A percentile compares a stretch with the other conserved stretches of the same genome.
These are phyloP conservation scores for Stereum hirsutum DNA, from an alignment of 1,284 basidiomycete species.

Conservation along the genomic window DNA sequence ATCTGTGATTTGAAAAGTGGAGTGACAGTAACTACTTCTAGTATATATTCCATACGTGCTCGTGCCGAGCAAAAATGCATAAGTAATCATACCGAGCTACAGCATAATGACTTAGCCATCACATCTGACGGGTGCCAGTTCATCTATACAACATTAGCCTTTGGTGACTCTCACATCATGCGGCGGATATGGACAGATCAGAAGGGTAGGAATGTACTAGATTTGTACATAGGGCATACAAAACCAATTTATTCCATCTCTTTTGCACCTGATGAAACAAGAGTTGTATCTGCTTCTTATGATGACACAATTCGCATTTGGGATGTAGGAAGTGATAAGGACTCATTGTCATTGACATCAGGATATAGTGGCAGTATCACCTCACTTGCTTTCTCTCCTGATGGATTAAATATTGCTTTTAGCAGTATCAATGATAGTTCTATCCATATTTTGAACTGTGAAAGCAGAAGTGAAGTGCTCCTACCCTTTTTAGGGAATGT, in stretches of 20 bases:
- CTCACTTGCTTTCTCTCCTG: too few species aligned
- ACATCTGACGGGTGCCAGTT: conserved; percentile 13
- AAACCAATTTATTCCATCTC: not conserved
- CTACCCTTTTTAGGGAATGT: too few species aligned
- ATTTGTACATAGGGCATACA: not conserved
- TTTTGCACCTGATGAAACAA: not conserved
- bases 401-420: too few species aligned
- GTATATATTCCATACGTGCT: too few species aligned
- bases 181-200: conserved; percentile 1
- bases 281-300: not conserved
- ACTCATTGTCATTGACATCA: too few species aligned
- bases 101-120: conserved; percentile 7
- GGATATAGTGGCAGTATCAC: too few species aligned
- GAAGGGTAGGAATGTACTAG: too few species aligned
- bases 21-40: not conserved
- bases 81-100: too few species aligned
- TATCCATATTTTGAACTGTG: too few species aligned
- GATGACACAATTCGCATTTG: not conserved
- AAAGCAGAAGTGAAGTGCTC: too few species aligned
- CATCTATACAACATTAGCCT: conserved; percentile 7
- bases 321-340: not conserved
- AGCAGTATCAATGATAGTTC: too few species aligned
- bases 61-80: too few species aligned
- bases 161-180: not conserved
- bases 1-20: conserved; percentile 15